Evolutionary conservation across 257 asterid genomes (phyloP).

Genomic region (Plantago ovata): DNA sequence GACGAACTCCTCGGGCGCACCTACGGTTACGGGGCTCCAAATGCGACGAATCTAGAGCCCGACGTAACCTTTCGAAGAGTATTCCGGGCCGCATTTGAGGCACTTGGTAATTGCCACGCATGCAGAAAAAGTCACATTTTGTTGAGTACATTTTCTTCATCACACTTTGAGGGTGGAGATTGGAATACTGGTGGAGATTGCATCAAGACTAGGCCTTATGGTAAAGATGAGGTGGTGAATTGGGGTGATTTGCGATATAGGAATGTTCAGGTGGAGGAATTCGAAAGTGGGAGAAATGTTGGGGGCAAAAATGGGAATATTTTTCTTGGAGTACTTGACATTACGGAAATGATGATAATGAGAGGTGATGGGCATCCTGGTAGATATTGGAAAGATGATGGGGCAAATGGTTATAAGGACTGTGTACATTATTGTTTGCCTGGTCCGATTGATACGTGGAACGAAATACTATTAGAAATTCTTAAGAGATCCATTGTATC

Average conservation of each 20-base stretch:
- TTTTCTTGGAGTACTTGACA: slow-evolving; percentile 31
- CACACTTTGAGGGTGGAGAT: slow-evolving; percentile 43
- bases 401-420: slow-evolving; percentile 41
- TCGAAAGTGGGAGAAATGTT: slow-evolving; percentile 23
- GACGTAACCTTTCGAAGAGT: slow-evolving; percentile 31
- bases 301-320: slow-evolving; percentile 16
- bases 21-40: slow-evolving; percentile 27
- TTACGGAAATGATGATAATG: slow-evolving; percentile 38
- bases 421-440: no score
- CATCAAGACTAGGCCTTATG: slow-evolving; percentile 29
- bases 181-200: slow-evolving; percentile 49
- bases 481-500: no score
- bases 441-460: no score
- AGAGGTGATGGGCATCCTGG: slow-evolving; percentile 48
- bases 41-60: slow-evolving; percentile 34
- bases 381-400: slow-evolving; percentile 27
- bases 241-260: slow-evolving; percentile 21
- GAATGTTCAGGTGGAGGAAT: slow-evolving; percentile 32
- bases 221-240: slow-evolving; percentile 15
- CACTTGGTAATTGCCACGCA: slow-evolving; percentile 26
- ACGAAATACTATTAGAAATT: no score
- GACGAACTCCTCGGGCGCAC: slow-evolving; percentile 35
- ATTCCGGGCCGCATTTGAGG: slow-evolving; percentile 28
- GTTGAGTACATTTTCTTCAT: slow-evolving; percentile 37
- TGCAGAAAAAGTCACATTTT: slow-evolving; percentile 22